Conservation (phyloP, 352 stramenopile genomes). For the Globisporangium rhizosaccharum region DNA sequence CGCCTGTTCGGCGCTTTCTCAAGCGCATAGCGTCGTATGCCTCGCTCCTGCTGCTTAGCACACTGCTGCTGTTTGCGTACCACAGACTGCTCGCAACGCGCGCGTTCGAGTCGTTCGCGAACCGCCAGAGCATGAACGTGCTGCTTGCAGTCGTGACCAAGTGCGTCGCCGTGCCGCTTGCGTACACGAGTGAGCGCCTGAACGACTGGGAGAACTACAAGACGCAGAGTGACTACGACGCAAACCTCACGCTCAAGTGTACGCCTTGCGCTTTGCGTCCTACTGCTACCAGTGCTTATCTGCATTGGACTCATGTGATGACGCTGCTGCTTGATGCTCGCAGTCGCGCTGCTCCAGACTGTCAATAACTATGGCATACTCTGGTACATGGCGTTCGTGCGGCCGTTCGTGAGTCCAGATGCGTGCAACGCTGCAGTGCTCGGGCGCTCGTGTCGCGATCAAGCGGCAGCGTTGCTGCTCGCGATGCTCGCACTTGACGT, state of each 20-base stretch:
- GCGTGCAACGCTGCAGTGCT: conserved; percentile 11
- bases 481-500: conserved; percentile 38
- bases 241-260: conserved; percentile 79
- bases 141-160: conserved; percentile 37
- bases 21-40: conserved; percentile 22
- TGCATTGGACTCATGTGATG: not conserved
- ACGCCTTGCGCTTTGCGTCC: conserved; percentile 6
- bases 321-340: conserved; percentile 6
- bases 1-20: conserved; percentile 21
- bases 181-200: conserved; percentile 21
- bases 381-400: conserved; percentile 46
- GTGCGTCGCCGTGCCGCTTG: conserved; percentile 22
- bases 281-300: not conserved
- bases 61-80: conserved; percentile 23
- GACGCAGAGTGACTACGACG: conserved; percentile 56
- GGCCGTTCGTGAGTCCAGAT: conserved; percentile 23
- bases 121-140: conserved; percentile 28
- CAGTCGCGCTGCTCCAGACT: conserved; percentile 54
- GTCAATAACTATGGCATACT: conserved; percentile 56
- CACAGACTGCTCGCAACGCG: conserved; percentile 32
- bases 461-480: conserved; percentile 44
- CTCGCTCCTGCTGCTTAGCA: conserved; percentile 20
- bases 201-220: conserved; percentile 77
- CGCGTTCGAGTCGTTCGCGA: conserved; percentile 18
- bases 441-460: conserved; percentile 29